Base-by-base conservation (phyloP, 257 asterid species). In the Osmanthus fragrans region DNA sequence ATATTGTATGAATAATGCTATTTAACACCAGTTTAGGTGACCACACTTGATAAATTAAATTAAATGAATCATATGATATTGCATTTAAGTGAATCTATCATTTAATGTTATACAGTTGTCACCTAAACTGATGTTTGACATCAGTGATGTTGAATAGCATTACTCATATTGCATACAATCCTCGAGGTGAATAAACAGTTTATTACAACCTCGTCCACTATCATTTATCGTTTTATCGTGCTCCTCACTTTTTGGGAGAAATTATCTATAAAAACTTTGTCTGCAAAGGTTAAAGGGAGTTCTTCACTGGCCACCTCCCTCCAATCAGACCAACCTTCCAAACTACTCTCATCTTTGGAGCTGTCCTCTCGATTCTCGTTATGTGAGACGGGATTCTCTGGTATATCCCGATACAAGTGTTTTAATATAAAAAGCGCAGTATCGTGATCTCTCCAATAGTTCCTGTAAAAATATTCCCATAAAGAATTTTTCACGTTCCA, bases 381-480 rank as follows among this genome's bases (percentile, higher is more conserved):
- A 0, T 63, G 81, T 9, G 88, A 83, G 64, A 34, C 23, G 3
- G 94, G 90, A 72, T 87, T 89, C 68, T 96, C 96, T 5, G 92
- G 87, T 81, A 92, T 90, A 66, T 89, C 94, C 15, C 90, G 88
- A 42, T 93, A 96, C 85, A 96, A 86, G 87, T 96, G 97, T 84
- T 87, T 93, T 84, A 96, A 78, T 75, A 93, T 93, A 89, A 96
- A 96, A 67, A 96, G 97, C 47, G 97, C 98, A 0, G 99, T 93
- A 80, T 96, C 99, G 3, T 83, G 75, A 77, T 96, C 98, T 73
- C 97, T 88, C 98, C 99, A 96, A 81, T 96, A 96, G 85, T 93
- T 96, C 76, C 99, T 95, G 91, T 65, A 72, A 30, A 81, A 58
- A 3, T n/a, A 58, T 23, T 58, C 30, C 66, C 66, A 58, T 58